Conservation (phyloP, 2,329 filamentous ascomycete species). For the Colletotrichum karsti region DNA sequence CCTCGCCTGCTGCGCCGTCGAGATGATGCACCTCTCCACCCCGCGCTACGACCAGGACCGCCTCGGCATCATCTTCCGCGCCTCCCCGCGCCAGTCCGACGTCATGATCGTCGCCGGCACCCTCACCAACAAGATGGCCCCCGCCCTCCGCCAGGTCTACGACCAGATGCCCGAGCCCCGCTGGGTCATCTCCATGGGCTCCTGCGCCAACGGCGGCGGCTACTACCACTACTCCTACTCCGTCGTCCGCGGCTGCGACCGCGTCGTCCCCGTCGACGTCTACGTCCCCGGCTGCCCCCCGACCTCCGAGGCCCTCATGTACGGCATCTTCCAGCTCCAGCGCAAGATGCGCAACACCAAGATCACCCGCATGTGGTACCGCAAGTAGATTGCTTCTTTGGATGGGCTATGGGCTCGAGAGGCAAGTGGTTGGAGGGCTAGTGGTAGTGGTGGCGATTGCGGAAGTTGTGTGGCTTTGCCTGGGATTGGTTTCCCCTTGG, state of each 20-base stretch:
- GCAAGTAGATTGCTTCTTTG: conserved; percentile 50
- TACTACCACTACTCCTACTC: conserved; percentile 90
- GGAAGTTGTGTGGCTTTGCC: background rate
- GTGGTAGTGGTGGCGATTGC: background rate
- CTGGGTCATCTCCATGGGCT: conserved; percentile 87
- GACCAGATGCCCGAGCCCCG: conserved; percentile 94
- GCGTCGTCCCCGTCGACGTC: conserved; percentile 81
- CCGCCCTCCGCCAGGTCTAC: conserved; percentile 88
- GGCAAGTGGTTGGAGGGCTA: background rate
- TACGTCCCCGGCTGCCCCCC: conserved; percentile 81
- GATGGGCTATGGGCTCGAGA: background rate
- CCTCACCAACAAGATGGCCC: conserved; percentile 96
- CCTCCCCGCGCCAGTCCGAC: conserved; percentile 86
- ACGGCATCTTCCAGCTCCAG: conserved; percentile 79
- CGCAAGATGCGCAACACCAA: conserved; percentile 75
- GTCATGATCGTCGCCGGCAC: conserved; percentile 95
- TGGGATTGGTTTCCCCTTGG: background rate
- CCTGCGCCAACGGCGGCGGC: conserved; percentile 84
- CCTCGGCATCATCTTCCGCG: conserved; percentile 89
- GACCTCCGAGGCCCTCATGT: conserved; percentile 70
- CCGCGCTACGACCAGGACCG: conserved; percentile 91
- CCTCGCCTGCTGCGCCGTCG: conserved; percentile 87
- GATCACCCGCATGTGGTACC: conserved; percentile 66
- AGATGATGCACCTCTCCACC: conserved; percentile 93
- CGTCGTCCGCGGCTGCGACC: conserved; percentile 75